These are phyloP conservation scores for Neodidymelliopsis sp. DNA, from an alignment of 2,329 filamentous ascomycete genomes.

Conservation along the genomic window DNA sequence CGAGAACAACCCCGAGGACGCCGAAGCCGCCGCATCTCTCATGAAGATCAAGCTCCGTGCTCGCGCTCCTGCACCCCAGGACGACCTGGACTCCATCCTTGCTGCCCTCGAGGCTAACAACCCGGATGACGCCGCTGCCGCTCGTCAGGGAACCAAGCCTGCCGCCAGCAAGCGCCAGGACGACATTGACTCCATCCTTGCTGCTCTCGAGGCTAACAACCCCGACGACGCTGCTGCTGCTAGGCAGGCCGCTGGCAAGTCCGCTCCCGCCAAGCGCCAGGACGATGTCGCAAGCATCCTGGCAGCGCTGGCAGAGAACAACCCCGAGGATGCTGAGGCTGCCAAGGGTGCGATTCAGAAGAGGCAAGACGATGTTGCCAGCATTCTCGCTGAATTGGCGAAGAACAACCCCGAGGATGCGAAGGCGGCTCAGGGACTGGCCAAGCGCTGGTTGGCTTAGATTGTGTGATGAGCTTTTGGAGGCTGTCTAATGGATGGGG, in stretches of 20 bases:
- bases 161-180: constrained; percentile 24
- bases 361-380: constrained; percentile 27
- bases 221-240: constrained; percentile 31
- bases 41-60: constrained; percentile 37
- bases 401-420: constrained; percentile 31
- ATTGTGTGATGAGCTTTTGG: background rate
- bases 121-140: constrained; percentile 36
- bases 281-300: constrained; percentile 24
- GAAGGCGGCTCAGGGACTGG: constrained; percentile 20
- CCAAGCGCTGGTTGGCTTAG: constrained; percentile 25
- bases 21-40: constrained; percentile 32
- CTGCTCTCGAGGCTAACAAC: constrained; percentile 24
- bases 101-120: constrained; percentile 33
- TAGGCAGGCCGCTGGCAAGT: constrained; percentile 7
- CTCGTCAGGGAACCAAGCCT: constrained; percentile 16
- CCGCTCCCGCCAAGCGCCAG: constrained; percentile 6
- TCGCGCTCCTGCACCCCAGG: constrained; percentile 26
- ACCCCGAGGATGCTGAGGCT: constrained; percentile 27
- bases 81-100: constrained; percentile 31
- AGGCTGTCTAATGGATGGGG: background rate
- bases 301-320: constrained; percentile 23
- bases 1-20: constrained; percentile 39
- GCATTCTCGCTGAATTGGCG: constrained; percentile 28
- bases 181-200: constrained; percentile 29
- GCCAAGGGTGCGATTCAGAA: constrained; percentile 21